Percentiles rank a stretch among this genome's conserved stretches.
Conservation (phyloP, 371 early-diverging fungal genomes). For the Funneliformis caledonium region DNA sequence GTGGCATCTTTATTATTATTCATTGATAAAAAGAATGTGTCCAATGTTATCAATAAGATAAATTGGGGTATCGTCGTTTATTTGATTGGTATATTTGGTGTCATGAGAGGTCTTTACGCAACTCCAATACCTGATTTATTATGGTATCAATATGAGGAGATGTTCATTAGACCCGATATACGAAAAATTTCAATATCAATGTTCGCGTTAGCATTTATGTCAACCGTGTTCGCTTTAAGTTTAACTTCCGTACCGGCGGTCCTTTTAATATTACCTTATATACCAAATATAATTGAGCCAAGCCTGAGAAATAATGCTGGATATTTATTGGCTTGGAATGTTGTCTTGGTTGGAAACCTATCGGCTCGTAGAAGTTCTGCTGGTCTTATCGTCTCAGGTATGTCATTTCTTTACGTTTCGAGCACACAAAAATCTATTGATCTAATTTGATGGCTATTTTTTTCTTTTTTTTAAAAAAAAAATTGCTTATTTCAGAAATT, state of each 20-base stretch:
- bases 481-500: not conserved
- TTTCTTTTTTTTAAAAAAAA: constrained; percentile 1
- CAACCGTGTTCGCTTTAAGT: constrained; percentile 17
- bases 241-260: constrained; percentile 40
- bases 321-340: constrained; percentile 39
- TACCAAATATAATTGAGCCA: not conserved
- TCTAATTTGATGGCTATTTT: not conserved
- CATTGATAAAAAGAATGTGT: constrained; percentile 15
- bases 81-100: constrained; percentile 37
- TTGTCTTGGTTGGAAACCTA: constrained; percentile 37
- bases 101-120: constrained; percentile 22
- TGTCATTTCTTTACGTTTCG: not conserved
- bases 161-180: constrained; percentile 5
- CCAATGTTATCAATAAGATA: constrained; percentile 17
- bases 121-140: constrained; percentile 35
- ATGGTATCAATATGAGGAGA: constrained; percentile 23
- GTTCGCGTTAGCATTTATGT: constrained; percentile 3
- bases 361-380: constrained; percentile 36
- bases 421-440: too few relatives aligned
- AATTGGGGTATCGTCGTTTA: constrained; percentile 35
- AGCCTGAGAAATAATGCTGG: constrained; percentile 15
- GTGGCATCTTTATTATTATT: constrained; percentile 32
- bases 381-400: constrained; percentile 38
- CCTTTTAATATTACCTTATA: constrained; percentile 33
- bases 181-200: not conserved